Evolutionary conservation across 2,329 filamentous ascomycete genomes (phyloP), one percentile per base, ranked within the genome.

Genomic region (Fusarium clavum): DNA sequence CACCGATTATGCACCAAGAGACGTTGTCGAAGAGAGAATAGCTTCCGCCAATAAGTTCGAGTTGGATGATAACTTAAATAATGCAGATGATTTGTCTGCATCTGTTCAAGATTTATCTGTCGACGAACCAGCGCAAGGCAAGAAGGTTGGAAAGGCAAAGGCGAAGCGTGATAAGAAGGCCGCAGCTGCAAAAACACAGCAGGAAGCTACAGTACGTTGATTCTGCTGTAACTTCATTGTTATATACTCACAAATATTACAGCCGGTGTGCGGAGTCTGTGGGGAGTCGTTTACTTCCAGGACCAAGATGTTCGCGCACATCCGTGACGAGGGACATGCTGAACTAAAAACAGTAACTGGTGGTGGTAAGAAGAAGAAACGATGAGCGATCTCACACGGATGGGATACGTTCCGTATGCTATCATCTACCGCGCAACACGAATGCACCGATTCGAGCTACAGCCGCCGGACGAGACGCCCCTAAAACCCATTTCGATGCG

Each of bases 281-380:
- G 76, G 79, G 5, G 79, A 81, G 61, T 68, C 62, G 2, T 88
- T 87, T 59, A 69, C 87, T 1, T 93, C 91, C 3, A 91, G 89
- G 71, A 91, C 88, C 8, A 90, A 89, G 70, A 80, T 97, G 20
- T 95, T 95, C 77, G 83, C 87, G 55, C 94, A 97, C 78, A 85
- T 96, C 61, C 87, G 88, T 67, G 86, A 90, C 12, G 80, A 87
- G 20, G 82, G 82, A 12, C 92, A 96, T 81, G 91, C 90, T 8
- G 87, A 88, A 30, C 82, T 71, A 76, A 69, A 61, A 57, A 32
- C 48, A 63, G 52, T 30, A 18, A 47, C 61, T n/a, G 56, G 30
- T 6, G 63, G 75, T 5, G 69, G 73, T 34, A 83, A 79, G 69
- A 84, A 81, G 63, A 80, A 80, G 64, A 82, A 80, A 73, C 73